Conservation (phyloP, 116 monocot species). For the Trichopus zeylanicus region DNA sequence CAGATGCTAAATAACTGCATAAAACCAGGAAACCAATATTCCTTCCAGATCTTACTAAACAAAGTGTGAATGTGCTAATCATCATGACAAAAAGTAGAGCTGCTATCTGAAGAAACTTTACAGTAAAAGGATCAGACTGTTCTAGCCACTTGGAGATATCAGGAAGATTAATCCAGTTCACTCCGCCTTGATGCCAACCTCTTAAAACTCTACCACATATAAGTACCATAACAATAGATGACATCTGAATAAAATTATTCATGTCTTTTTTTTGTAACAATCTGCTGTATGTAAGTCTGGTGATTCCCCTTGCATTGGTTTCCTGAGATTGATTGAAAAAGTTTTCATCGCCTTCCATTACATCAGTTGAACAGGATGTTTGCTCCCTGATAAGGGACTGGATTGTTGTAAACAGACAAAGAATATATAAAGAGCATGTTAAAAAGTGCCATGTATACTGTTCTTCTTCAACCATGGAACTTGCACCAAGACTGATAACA, state of each 20-base stretch:
- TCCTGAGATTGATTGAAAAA: constrained; percentile 2
- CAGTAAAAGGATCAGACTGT: constrained; percentile 27
- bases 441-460: constrained; percentile 96
- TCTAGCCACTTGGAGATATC: constrained; percentile 84
- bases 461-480: constrained; percentile 97
- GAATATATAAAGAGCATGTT: constrained; percentile 62
- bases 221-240: constrained; percentile 48
- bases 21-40: constrained; percentile 17
- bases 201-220: constrained; percentile 71
- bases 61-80: constrained; percentile 27
- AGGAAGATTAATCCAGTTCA: constrained; percentile 84
- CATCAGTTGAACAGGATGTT: constrained; percentile 7
- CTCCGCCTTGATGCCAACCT: constrained; percentile 97
- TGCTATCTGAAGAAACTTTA: constrained; percentile 41
- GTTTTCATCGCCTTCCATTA: constrained; percentile 3
- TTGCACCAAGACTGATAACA: constrained; percentile 65
- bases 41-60: constrained; percentile 19
- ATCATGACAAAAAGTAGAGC: constrained; percentile 41
- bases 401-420: constrained; percentile 45
- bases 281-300: background rate
- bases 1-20: constrained; percentile 28
- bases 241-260: constrained; percentile 14
- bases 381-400: constrained; percentile 19
- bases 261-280: background rate
- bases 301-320: constrained; percentile 2